Conservation (phyloP, 805 yeast species). For the Kodamaea laetipori region DNA sequence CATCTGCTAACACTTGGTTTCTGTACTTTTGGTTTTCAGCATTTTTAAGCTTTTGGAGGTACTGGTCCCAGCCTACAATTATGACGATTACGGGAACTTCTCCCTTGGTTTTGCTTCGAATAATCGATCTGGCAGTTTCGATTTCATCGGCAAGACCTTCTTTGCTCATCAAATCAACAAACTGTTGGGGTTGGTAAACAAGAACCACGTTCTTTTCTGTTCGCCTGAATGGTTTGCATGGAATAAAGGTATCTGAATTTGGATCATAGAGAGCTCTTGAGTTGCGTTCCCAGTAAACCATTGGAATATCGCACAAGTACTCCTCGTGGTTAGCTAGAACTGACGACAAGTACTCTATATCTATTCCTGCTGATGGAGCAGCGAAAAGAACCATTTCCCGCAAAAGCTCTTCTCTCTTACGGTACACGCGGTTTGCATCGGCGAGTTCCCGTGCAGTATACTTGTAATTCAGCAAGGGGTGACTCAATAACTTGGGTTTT, state of each 20-base stretch:
- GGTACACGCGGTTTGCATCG: constrained; percentile 36
- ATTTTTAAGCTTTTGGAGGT: constrained; percentile 44
- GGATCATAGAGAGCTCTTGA: constrained; percentile 51
- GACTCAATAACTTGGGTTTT: constrained; percentile 2
- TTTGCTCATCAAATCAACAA: constrained; percentile 26
- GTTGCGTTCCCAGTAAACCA: constrained; percentile 54
- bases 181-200: constrained; percentile 48
- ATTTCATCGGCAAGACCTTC: constrained; percentile 5
- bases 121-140: constrained; percentile 2
- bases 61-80: constrained; percentile 45
- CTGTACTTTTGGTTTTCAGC: constrained; percentile 50
- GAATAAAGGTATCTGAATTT: constrained; percentile 54
- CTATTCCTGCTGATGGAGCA: background rate
- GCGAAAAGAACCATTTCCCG: constrained; percentile 48
- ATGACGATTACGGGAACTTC: constrained; percentile 14
- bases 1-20: constrained; percentile 10
- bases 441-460: constrained; percentile 33
- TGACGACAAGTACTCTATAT: background rate
- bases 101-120: background rate
- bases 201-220: constrained; percentile 49
- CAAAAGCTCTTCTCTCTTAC: constrained; percentile 53
- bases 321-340: constrained; percentile 23
- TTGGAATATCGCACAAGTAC: constrained; percentile 36
- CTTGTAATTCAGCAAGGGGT: constrained; percentile 14
- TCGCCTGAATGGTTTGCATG: constrained; percentile 42